Base-by-base conservation (phyloP, 257 asterid genomes). In the Mentha longifolia region DNA sequence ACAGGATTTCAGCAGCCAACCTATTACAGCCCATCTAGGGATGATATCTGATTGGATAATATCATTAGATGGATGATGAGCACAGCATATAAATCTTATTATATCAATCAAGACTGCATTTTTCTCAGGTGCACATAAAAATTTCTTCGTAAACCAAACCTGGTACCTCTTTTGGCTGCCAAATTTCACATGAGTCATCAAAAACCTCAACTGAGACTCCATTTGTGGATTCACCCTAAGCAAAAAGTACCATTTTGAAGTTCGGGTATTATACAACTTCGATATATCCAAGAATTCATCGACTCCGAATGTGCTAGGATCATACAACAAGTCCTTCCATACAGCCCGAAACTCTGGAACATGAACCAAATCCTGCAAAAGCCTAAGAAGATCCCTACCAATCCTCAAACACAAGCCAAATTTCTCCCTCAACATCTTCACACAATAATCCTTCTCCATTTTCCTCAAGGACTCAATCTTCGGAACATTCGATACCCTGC, bases 191-290 rank as follows among this genome's bases (percentile, higher is more conserved):
- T 74, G 78, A 70, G 86, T 88, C 70, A 92, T 77, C 85, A 92
- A 76, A 77, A 89, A 92, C 77, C 94, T 85, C 82, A 92, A 72
- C 61, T 86, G 89, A 3, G 86, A 78, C 78, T 92, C 98, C 96
- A 89, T 89, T 77, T 89, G 95, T n/a, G 96, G 98, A 71, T 89
- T 86, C 65, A 92, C 64, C 71, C 95, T 79, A 65, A 92, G 97
- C 74, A 77, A 74, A 84, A 89, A 85, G 70, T 89, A 92, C 80
- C 78, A 73, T 67, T 76, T 82, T 6, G 96, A 75, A 66, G 98
- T 92, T 60, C 83, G 68, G 10, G 71, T 42, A 42, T 64, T 61
- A 57, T 92, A 88, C 49, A 88, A 67, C 81, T 82, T 88, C 0
- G 81, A 79, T 60, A 92, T 74, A 72, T 84, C 90, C 25, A 14